Conservation (phyloP, 208 protist species). For the Trypanosoma boissoni region DNA sequence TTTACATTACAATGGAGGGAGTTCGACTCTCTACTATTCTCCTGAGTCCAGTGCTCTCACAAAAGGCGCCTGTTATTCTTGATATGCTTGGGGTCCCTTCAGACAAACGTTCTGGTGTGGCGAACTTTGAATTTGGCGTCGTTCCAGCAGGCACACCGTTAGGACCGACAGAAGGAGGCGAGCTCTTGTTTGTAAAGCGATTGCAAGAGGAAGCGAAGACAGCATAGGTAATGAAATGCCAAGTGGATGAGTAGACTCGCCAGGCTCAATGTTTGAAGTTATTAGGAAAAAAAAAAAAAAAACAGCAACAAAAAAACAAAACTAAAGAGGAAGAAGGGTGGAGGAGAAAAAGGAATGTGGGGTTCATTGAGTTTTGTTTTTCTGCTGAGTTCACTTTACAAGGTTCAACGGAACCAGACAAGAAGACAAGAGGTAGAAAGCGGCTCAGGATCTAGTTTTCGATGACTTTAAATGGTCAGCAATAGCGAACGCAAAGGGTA, state of each 20-base stretch:
- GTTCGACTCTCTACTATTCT: constrained; percentile 79
- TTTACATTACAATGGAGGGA: constrained; percentile 90
- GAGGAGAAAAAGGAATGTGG: neutral
- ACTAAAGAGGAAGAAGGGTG: constrained; percentile 2
- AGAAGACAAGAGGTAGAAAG: no score
- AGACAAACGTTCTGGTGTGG: constrained; percentile 43
- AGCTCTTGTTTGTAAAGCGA: constrained; percentile 76
- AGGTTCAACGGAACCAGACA: no score
- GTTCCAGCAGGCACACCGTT: constrained; percentile 62
- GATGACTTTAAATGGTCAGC: no score
- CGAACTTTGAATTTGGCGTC: constrained; percentile 64
- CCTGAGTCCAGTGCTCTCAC: constrained; percentile 83
- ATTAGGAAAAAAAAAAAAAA: constrained; percentile 4
- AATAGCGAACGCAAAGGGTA: no score
- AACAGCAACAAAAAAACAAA: constrained; percentile 8
- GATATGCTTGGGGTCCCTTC: constrained; percentile 81
- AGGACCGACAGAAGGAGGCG: constrained; percentile 38
- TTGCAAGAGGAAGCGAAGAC: constrained; percentile 27
- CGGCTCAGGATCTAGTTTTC: no score
- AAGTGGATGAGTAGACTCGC: no score
- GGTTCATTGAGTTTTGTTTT: constrained; percentile 26
- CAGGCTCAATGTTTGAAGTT: neutral
- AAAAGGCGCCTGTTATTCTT: constrained; percentile 78
- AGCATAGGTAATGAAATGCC: constrained; percentile 11
- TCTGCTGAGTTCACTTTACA: no score